Percentiles rank a stretch among this genome's conserved stretches.
Conservation (phyloP, 2,329 filamentous ascomycete species). For the Penicillium sp. region DNA sequence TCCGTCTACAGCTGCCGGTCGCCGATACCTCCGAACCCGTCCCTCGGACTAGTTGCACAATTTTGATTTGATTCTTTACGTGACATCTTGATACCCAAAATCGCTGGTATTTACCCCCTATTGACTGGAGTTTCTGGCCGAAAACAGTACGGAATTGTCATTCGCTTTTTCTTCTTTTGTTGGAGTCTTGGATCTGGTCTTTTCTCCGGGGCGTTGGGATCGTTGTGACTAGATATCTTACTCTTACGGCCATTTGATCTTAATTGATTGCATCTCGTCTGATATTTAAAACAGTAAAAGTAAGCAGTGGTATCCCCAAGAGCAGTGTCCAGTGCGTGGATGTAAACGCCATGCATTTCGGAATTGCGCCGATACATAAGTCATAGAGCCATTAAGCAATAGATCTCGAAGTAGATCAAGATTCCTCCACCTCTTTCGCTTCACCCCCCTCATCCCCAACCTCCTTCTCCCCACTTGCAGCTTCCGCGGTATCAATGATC, state of each 20-base stretch:
- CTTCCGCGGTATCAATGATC: conserved; percentile 39
- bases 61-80: conserved; percentile 5
- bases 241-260: background rate
- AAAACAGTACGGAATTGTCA: conserved; percentile 11
- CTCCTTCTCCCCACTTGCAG: background rate
- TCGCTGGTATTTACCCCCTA: conserved; percentile 18
- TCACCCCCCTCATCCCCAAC: background rate
- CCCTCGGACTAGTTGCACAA: conserved; percentile 23
- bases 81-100: conserved; percentile 27
- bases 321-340: background rate
- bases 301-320: conserved; percentile 1
- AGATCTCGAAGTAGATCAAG: background rate
- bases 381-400: background rate
- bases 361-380: background rate
- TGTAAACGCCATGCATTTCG: conserved; percentile 3
- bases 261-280: conserved; percentile 5
- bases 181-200: conserved; percentile 1
- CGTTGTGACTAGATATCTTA: background rate
- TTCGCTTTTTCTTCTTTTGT: conserved; percentile 10
- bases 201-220: background rate
- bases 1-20: conserved; percentile 24
- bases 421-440: background rate
- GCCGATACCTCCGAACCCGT: conserved; percentile 33
- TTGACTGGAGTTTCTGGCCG: conserved; percentile 20
- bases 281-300: background rate